Base-by-base conservation (phyloP, 805 yeast genomes). In the Sugiyamaella lignohabitans region DNA sequence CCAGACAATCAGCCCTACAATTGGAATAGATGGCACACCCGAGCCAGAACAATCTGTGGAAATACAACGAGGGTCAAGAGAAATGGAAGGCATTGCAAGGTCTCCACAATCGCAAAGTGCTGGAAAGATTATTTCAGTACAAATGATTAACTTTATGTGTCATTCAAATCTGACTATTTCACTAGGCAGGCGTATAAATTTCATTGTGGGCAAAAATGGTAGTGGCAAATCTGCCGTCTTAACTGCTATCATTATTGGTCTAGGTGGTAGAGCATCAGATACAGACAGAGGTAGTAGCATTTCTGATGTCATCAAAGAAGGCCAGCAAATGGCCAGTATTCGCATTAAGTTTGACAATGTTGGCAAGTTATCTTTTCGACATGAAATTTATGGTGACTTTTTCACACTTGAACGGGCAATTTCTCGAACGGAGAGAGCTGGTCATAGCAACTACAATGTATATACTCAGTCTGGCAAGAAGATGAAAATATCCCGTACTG, bases 161-260 rank as follows among this genome's bases (percentile, higher is more conserved):
- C 98, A 93, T 60, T 82, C 79, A 40, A 78, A 85, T 46, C 86
- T 93, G 58, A 80, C 79, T 47, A 66, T 93, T 5, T 75, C 73
- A 2, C 72, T 89, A 27, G 93, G 93, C 1, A 88, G 91, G 0
- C 78, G 81, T 45, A 72, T 89, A 55, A 89, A 89, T 62, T 84
- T 89, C 59, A 86, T 89, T 47, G 82, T 86, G 35, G 98, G 98
- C 18, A 73, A 83, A 47, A 89, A 89, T 59, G 98, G 98, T 2
- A 80, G 89, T 34, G 98, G 98, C 24, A 89, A 89, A 60, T 78
- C 87, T 60, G 95, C 97, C 1, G 75, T 89, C 17, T 67, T 89
- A 49, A 87, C 96, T 0, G 96, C 95, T 0, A 79, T 89, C 1
- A 79, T 89, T 5, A 82, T 87, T 3, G 91, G 95, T 1, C 65